A percentile compares a stretch with the other conserved stretches of the same genome.
Evolutionary conservation across 2,329 filamentous ascomycete species (phyloP).

Genomic region (Fusarium ramigenum): DNA sequence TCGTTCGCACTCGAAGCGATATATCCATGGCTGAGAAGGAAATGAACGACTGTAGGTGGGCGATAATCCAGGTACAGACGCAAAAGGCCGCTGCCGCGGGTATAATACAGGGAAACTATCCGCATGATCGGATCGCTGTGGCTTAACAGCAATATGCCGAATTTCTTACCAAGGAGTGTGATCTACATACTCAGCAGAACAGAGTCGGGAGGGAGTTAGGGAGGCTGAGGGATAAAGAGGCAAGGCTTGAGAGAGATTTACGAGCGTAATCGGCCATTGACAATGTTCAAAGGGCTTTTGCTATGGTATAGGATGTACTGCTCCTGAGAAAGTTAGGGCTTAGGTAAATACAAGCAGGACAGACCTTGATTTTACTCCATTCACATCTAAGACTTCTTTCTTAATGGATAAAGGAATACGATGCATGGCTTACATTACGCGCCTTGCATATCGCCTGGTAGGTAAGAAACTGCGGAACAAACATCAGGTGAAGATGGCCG

Average conservation of each 20-base stretch:
- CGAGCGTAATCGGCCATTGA: neutral
- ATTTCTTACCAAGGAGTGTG: neutral
- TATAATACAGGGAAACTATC: neutral
- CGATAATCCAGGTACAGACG: neutral
- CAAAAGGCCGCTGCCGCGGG: neutral
- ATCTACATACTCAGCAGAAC: neutral
- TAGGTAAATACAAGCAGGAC: accelerated
- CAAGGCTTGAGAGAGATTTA: neutral
- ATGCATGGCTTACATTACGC: neutral
- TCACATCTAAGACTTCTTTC: neutral
- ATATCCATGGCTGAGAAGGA: neutral
- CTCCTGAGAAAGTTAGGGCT: too few species aligned
- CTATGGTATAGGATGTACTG: neutral
- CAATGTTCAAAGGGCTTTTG: neutral
- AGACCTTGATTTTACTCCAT: accelerated
- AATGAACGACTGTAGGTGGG: neutral
- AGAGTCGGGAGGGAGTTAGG: neutral
- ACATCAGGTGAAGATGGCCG: neutral
- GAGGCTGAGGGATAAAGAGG: neutral
- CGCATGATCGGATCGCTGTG: neutral
- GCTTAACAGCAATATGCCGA: neutral
- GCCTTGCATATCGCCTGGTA: neutral
- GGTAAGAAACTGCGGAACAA: neutral
- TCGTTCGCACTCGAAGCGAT: neutral
- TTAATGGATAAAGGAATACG: too few species aligned